Base-by-base conservation (phyloP, 2,329 filamentous ascomycete species). In the Cytospora piceicola region DNA sequence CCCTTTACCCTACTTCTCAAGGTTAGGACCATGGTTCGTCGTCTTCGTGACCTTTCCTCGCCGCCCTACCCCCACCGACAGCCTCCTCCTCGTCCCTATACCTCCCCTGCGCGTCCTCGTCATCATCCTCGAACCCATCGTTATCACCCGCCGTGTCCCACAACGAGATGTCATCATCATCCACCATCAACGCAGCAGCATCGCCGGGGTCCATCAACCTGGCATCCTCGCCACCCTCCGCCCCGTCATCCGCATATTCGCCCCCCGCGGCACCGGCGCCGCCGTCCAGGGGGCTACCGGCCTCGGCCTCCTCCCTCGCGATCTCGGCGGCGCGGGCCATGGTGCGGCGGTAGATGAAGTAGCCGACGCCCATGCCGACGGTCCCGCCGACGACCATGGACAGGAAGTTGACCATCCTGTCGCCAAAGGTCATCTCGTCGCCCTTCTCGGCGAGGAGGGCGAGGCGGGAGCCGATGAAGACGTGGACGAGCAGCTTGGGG, bases 401-500 rank as follows among this genome's bases (percentile, higher is more conserved):
- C 29, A 89, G 77, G 75, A 96, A 97, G 78, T 95, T 96, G 72
- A 98, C 81, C 32, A 88, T 83, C 76, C 94, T 95, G 69, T 92
- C 91, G 69, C 84, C 83, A 3, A 85, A 78, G 67, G 91, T 88
- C 94, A 98, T 97, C 71, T 90, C 86, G 74, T 92, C 92, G 69
- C 90, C 91, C 64, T 87, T 85, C 72, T 96, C 91, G n/a, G 91
- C 92, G 39, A 99, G 87, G 61, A 89, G 82, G 54, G 92, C 93
- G 20, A 99, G 82, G 63, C 93, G 86, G 73, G 87, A 89, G 68
- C 95, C 95, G 72, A 99, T 93, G 79, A 97, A 99, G 71, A 96
- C 88, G 75, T 96, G 92, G 59, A 99, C 88, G 66, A 98, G 82
- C 22, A 99, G 82, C 74, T 98, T 99, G 8, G 95, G 95, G 17